Evolutionary conservation across 441 rosid genomes (phyloP), one percentile per base, ranked within the genome.

Genomic region (Euphorbia celastroides): DNA sequence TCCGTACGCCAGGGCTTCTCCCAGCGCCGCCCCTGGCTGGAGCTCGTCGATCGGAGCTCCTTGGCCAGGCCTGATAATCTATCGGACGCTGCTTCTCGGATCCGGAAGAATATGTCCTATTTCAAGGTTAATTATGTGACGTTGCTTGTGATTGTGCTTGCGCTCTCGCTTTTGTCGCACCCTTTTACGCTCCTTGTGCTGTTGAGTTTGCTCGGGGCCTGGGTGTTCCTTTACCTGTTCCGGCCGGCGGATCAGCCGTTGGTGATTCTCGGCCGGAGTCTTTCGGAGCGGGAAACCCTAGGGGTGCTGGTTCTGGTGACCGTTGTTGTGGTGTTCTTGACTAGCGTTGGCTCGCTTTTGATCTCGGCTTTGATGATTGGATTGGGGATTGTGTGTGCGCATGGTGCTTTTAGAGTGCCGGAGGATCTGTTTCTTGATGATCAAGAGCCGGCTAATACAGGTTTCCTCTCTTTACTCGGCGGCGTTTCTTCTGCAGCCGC

Each of bases 391-490:
- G 86, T 86, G n/a, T 84, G 88, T 42, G 71, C 82, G 5, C 90
- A 86, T 36, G 95, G 92, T 27, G 90, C 92, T 0, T 86, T 88
- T 66, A 86, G 90, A 66, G 84, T 77, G 12, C 92, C 92, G 0
- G 95, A 88, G 76, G 90, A 88, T 73, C 77, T 88, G 36, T 88
- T 88, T 50, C 60, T 88, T 27, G 92, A 88, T 38, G 95, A 88
- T 5, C 88, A 83, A 42, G 92, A 86, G 64, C 88, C 90, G 8
- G 74, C 66, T 0, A 79, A 72, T 34, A 57, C 84, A 2, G 92
- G 92, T 26, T 72, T 88, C 25, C 77, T 88, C 34, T 88, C 92
- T 0, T 86, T 84, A 77, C 87, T 88, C 14, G 81, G 90, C 5
- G 82, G 82, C 16, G 83, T 86, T 7, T 86, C 20, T 68, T 87